Evolutionary conservation across 1,139 yeast genomes (phyloP), one percentile per base, ranked within the genome.

Genomic region (Sugiyamaella novakii): DNA sequence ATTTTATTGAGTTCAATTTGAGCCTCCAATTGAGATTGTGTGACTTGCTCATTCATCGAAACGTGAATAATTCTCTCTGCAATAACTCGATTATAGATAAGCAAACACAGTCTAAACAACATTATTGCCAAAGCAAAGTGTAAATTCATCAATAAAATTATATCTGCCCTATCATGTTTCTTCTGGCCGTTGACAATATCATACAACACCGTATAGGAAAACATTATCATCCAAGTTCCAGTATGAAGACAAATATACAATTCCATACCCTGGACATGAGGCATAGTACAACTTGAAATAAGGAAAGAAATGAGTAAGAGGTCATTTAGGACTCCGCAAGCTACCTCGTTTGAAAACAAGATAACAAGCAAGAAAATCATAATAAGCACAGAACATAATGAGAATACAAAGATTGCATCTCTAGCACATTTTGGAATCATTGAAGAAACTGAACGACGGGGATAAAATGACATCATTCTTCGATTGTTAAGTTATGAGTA

Each of bases 81-180:
- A 2, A 28, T 7, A 8, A 15, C 39, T 21, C 27, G 27, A 35
- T 12, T 27, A 35, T 3, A 18, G 29, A 31, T 29, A 29, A 22
- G 17, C 6, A 21, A 4, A 22, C 28, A 22, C 15, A 33, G 37
- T 41, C 44, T 41, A 1, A 41, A 8, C 5, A 41, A n/a, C 36
- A 41, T 31, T 14, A n/a, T n/a, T 11, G 25, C 10, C 37, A 41
- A n/a, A 15, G 44, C 19, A 3, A 30, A 5, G 22, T 41, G 44
- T 14, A 41, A 17, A 31, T 41, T 31, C 12, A 41, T 2, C 15
- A 33, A 18, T 14, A 41, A 8, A 41, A 41, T 30, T 7, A 30
- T 28, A 22, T 41, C 44, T 5, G 44, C 44, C 22, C 37, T 30
- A 24, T 41, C 44, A 18, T 21, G 35, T n/a, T 12, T 14, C 21